Percentiles rank a stretch among this genome's conserved stretches.
Conservation (phyloP, 805 yeast genomes). For the Metschnikowia vanudenii region DNA sequence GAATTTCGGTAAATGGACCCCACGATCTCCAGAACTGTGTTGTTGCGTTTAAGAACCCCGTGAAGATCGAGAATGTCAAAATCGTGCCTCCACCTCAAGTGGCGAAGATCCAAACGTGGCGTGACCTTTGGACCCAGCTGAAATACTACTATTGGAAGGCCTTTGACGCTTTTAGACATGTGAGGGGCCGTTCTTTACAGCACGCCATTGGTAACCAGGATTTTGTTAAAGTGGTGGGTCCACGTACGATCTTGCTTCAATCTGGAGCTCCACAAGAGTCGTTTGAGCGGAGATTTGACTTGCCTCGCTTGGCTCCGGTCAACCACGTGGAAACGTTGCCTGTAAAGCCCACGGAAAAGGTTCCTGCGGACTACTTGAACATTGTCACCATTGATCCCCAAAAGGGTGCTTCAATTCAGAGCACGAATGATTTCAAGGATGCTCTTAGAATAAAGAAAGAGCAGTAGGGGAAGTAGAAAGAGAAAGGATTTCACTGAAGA, state of each 20-base stretch:
- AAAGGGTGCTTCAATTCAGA: conserved; percentile 40
- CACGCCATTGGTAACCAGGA: conserved; percentile 30
- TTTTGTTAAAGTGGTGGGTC: conserved; percentile 54
- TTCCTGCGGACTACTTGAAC: conserved; percentile 46
- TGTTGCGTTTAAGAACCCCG: conserved; percentile 21
- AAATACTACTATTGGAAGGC: conserved; percentile 17
- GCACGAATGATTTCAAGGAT: conserved; percentile 41
- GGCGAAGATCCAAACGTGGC: conserved; percentile 10
- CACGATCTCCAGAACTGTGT: conserved; percentile 44
- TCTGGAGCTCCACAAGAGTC: conserved; percentile 34
- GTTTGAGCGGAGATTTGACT: conserved; percentile 12
- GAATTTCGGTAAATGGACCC: conserved; percentile 49
- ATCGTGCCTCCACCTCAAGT: conserved; percentile 16
- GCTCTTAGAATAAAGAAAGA: conserved; percentile 22
- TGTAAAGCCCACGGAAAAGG: conserved; percentile 15
- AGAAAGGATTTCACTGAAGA: neutral
- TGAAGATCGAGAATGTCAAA: conserved; percentile 5
- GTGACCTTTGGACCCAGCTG: conserved; percentile 10
- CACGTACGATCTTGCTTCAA: conserved; percentile 50
- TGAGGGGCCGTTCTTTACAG: conserved; percentile 7
- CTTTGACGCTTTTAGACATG: conserved; percentile 1
- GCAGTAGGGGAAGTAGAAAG: neutral
- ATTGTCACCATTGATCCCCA: conserved; percentile 45
- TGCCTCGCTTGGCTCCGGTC: conserved; percentile 13
- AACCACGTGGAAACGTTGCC: conserved; percentile 10